Evolutionary conservation across 169 alveolate species (phyloP).

Genomic region (Plasmodium gaboni): DNA sequence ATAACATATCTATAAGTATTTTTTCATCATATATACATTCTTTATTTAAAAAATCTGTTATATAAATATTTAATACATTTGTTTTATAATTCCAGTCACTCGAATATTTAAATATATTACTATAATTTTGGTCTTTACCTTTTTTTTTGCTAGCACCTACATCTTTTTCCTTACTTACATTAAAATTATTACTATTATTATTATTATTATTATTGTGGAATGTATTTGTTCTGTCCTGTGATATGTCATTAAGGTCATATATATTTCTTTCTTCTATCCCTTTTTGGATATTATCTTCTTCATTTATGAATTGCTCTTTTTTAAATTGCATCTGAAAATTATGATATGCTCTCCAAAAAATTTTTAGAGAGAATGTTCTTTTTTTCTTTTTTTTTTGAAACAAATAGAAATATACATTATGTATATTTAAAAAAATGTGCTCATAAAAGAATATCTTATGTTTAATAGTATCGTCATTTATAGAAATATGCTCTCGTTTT

Average conservation of each 20-base stretch:
- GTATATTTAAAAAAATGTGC: constrained; percentile 43
- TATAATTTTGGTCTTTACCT: not conserved
- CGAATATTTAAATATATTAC: constrained; percentile 39
- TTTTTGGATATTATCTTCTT: not conserved
- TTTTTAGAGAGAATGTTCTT: constrained; percentile 42
- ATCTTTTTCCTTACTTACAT: not conserved
- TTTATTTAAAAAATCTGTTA: constrained; percentile 33
- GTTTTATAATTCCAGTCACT: constrained; percentile 45
- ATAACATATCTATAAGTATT: not conserved
- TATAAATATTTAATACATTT: constrained; percentile 37
- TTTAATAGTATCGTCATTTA: not conserved
- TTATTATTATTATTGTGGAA: not conserved
- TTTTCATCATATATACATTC: constrained; percentile 24
- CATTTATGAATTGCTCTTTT: constrained; percentile 6
- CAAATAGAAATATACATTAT: constrained; percentile 33
- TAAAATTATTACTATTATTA: not conserved
- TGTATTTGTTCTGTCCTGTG: not conserved
- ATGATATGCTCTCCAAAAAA: constrained; percentile 48
- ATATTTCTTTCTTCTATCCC: too few relatives aligned
- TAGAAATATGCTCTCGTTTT: not conserved
- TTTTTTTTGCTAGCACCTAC: not conserved
- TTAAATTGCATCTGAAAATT: constrained; percentile 33
- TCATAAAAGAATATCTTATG: constrained; percentile 24
- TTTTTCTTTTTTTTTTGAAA: constrained; percentile 61
- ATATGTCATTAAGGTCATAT: too few relatives aligned